Percentiles rank a stretch among this genome's conserved stretches.
phyloP scores from a whole-genome alignment of 495 filamentous ascomycete species.

The Podospora appendiculata region DNA sequence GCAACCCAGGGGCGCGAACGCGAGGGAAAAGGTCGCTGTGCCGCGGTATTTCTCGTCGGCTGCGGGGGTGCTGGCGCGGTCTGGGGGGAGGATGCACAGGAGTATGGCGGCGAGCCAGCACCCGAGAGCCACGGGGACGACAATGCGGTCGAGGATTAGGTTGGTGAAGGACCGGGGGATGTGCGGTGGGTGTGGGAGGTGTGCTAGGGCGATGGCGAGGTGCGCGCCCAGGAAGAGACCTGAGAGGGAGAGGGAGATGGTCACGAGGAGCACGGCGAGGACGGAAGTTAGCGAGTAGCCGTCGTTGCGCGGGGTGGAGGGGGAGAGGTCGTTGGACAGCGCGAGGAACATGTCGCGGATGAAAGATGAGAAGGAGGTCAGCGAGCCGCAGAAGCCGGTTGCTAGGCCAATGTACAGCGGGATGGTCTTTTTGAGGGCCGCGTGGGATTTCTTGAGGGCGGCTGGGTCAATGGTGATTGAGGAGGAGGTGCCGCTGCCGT shows the following conservation, averaged over 20 bases:
- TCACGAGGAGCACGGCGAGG: conserved; percentile 59
- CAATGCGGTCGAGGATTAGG: conserved; percentile 52
- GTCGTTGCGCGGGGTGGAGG: conserved; percentile 46
- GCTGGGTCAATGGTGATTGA: conserved; percentile 18
- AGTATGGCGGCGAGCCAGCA: conserved; percentile 76
- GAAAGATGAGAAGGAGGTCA: conserved; percentile 89
- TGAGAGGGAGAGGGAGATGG: conserved; percentile 58
- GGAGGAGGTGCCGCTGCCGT: background rate
- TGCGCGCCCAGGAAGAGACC: conserved; percentile 71
- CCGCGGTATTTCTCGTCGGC: conserved; percentile 64
- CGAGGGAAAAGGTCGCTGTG: conserved; percentile 63
- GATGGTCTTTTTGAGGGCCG: conserved; percentile 66
- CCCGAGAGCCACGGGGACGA: conserved; percentile 57
- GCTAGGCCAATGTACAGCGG: conserved; percentile 88
- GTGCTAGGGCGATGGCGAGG: conserved; percentile 56
- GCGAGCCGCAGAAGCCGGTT: conserved; percentile 88
- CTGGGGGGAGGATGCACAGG: conserved; percentile 66
- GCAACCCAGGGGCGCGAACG: conserved; percentile 81
- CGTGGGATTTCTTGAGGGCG: conserved; percentile 44
- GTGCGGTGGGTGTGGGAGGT: conserved; percentile 46
- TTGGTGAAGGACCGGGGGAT: conserved; percentile 51
- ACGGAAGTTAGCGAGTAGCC: conserved; percentile 80
- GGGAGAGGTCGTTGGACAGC: conserved; percentile 59
- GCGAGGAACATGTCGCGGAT: conserved; percentile 81
- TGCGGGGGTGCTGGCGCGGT: conserved; percentile 34